phyloP scores from a whole-genome alignment of 257 asterid genomes.

The Solanum arcanum region DNA sequence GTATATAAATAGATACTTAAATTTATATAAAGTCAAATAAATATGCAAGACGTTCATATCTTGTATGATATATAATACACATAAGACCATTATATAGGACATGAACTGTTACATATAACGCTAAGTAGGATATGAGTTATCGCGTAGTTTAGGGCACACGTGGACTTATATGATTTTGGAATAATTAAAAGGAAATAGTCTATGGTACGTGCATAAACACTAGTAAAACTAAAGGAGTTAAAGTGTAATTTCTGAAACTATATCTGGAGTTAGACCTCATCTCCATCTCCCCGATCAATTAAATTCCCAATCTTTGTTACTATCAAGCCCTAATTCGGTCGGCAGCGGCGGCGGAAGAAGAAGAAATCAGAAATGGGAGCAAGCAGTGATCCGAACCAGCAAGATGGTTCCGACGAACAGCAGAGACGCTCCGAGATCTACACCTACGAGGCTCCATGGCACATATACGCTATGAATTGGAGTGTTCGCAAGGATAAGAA shows the following conservation, averaged over 20 bases:
- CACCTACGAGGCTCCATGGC: conserved; percentile 98
- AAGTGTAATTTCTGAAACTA: background rate
- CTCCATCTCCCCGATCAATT: background rate
- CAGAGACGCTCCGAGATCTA: conserved; percentile 97
- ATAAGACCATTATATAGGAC: too few species aligned
- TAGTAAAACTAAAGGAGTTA: background rate
- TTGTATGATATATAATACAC: too few species aligned
- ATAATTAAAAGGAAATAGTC: background rate
- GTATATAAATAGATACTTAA: too few species aligned
- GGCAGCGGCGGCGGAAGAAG: background rate
- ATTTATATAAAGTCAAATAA: too few species aligned
- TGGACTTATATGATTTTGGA: background rate
- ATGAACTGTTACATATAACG: too few species aligned
- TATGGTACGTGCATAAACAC: background rate
- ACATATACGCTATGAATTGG: conserved; percentile 95
- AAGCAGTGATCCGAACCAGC: conserved; percentile 65
- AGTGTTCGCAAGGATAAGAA: conserved; percentile 81
- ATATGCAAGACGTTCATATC: too few species aligned
- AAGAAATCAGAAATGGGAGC: conserved; percentile 36
- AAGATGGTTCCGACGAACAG: conserved; percentile 85
- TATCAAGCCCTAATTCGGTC: background rate
- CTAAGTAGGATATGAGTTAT: background rate
- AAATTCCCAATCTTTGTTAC: background rate
- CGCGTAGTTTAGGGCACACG: background rate
- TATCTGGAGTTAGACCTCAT: background rate